Conservation (phyloP, 768 basidiomycete genomes). For the Collybiopsis luxurians region DNA sequence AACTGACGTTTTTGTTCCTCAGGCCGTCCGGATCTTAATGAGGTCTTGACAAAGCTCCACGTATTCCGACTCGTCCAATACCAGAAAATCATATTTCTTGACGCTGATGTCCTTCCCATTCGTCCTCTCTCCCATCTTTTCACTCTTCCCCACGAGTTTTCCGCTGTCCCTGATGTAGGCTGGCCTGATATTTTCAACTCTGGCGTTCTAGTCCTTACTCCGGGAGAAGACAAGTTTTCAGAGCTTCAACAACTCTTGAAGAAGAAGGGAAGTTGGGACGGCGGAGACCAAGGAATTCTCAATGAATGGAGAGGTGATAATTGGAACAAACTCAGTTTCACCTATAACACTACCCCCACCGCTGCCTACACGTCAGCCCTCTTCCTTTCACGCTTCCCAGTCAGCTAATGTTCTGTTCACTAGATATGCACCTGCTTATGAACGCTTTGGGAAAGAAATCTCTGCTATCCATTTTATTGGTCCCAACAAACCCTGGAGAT, state of each 20-base stretch:
- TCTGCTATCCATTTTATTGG: conserved; percentile 93
- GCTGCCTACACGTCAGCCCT: conserved; percentile 89
- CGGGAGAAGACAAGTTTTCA: conserved; percentile 79
- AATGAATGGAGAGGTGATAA: conserved; percentile 89
- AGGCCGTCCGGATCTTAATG: conserved; percentile 94
- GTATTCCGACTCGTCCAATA: conserved; percentile 90
- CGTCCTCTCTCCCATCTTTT: conserved; percentile 94
- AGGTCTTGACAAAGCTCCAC: conserved; percentile 95
- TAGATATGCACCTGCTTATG: conserved; percentile 96
- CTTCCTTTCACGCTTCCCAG: conserved; percentile 16
- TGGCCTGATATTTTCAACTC: conserved; percentile 99
- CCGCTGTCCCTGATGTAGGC: conserved; percentile 94
- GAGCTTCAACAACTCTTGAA: conserved; percentile 69
- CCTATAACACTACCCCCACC: conserved; percentile 97
- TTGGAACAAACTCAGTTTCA: conserved; percentile 96
- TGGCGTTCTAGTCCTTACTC: conserved; percentile 86
- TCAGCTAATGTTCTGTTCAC: conserved; percentile 20
- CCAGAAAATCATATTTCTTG: conserved; percentile 84
- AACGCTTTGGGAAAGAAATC: conserved; percentile 87
- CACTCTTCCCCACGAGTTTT: conserved; percentile 74
- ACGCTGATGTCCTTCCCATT: conserved; percentile 88
- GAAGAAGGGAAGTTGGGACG: conserved; percentile 89
- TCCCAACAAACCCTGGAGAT: conserved; percentile 92
- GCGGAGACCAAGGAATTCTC: conserved; percentile 96
- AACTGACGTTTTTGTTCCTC: conserved; percentile 15